These are phyloP conservation scores for Naganishia albida DNA, from an alignment of 1,284 basidiomycete genomes.

Conservation along the genomic window DNA sequence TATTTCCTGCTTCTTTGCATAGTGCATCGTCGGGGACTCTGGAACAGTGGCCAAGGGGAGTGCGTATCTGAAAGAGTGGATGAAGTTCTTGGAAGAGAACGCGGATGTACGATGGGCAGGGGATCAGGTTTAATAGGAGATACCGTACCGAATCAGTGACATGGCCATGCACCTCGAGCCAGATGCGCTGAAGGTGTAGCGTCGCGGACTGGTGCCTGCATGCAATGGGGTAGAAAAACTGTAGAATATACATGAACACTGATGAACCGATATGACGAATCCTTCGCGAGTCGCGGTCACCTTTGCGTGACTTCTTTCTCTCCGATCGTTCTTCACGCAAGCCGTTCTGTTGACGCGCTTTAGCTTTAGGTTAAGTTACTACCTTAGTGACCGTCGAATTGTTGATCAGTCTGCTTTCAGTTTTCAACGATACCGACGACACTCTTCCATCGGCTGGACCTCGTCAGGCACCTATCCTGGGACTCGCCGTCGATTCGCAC, in stretches of 20 bases:
- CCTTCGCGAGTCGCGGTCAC: conserved; percentile 7
- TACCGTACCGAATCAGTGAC: not conserved
- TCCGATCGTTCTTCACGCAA: conserved; percentile 29
- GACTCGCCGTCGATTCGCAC: not conserved
- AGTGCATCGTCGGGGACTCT: conserved; percentile 90
- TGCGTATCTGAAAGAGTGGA: conserved; percentile 80
- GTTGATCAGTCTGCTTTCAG: not conserved
- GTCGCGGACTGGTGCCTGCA: too few species aligned
- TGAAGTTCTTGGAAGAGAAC: conserved; percentile 82
- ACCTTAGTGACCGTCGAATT: not conserved
- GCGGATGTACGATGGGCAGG: conserved; percentile 85
- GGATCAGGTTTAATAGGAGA: conserved; percentile 37
- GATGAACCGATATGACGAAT: not conserved
- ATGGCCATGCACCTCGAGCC: too few species aligned
- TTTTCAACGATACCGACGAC: not conserved
- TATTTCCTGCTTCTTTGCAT: too few species aligned
- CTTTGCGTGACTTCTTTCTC: conserved; percentile 24
- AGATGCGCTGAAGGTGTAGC: too few species aligned
- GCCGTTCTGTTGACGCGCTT: conserved; percentile 21
- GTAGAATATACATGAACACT: too few species aligned
- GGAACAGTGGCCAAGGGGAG: conserved; percentile 82
- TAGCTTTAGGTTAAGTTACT: not conserved
- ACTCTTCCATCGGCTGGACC: not conserved
- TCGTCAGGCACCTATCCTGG: not conserved
- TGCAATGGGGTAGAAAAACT: too few species aligned